These are phyloP conservation scores for Penicillium corylophilum DNA, from an alignment of 2,329 filamentous ascomycete species.

Conservation along the genomic window DNA sequence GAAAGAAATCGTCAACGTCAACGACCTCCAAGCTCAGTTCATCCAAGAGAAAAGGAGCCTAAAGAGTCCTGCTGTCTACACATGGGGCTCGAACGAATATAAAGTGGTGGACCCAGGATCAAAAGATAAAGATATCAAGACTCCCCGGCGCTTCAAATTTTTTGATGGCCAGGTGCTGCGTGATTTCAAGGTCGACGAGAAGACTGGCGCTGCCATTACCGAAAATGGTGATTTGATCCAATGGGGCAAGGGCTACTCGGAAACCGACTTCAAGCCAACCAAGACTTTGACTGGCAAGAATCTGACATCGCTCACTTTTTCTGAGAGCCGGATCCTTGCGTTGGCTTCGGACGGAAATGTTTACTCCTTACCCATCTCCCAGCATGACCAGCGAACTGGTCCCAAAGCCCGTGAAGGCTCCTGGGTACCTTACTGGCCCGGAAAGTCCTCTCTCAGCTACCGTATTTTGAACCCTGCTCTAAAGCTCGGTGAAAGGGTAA, in stretches of 20 bases:
- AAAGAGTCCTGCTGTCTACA: constrained; percentile 83
- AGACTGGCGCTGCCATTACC: constrained; percentile 81
- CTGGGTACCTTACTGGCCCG: constrained; percentile 75
- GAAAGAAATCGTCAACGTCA: constrained; percentile 35
- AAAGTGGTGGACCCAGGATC: constrained; percentile 83
- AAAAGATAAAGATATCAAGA: constrained; percentile 74
- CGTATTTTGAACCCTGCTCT: constrained; percentile 69
- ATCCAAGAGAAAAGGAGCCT: constrained; percentile 80
- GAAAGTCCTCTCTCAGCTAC: constrained; percentile 63
- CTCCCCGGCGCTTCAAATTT: constrained; percentile 71
- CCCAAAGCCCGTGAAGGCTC: constrained; percentile 63
- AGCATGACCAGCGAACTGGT: constrained; percentile 66
- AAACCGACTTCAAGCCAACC: constrained; percentile 61
- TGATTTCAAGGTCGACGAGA: constrained; percentile 79
- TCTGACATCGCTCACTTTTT: constrained; percentile 72
- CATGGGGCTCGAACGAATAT: constrained; percentile 87
- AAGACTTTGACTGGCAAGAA: constrained; percentile 79
- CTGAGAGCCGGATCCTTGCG: constrained; percentile 78
- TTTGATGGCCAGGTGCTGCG: constrained; percentile 83
- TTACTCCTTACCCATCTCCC: constrained; percentile 79
- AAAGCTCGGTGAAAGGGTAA: constrained; percentile 68
- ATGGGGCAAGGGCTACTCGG: constrained; percentile 80
- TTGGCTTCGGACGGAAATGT: constrained; percentile 72
- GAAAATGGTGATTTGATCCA: constrained; percentile 87
- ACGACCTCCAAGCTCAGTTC: constrained; percentile 80